Percentiles rank a stretch among this genome's conserved stretches.
Conservation (phyloP, 257 asterid species). For the Solanum dulcamara region DNA sequence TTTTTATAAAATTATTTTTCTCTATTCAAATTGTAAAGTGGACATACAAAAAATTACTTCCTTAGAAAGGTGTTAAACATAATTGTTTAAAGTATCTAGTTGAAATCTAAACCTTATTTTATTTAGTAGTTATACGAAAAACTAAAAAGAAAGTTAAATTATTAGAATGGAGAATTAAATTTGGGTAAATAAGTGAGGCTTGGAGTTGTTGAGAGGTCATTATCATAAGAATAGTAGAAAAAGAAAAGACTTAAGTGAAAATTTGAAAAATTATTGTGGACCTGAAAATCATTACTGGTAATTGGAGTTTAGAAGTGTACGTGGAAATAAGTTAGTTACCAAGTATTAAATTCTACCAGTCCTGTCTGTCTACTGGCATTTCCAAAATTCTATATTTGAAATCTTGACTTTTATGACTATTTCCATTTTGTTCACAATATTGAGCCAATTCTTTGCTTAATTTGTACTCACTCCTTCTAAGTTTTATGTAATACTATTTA, state of each 20-base stretch:
- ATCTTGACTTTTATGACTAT: neutral
- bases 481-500: neutral
- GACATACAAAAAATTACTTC: neutral
- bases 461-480: neutral
- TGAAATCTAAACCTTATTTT: neutral
- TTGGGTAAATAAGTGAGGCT: neutral
- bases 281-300: neutral
- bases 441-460: neutral
- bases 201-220: constrained; percentile 25
- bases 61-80: neutral
- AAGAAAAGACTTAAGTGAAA: neutral
- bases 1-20: too few species aligned
- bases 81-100: neutral
- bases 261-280: neutral
- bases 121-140: neutral
- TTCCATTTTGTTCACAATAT: neutral
- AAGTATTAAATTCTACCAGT: neutral
- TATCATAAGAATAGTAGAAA: constrained; percentile 12
- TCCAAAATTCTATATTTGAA: neutral
- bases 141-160: neutral
- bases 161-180: neutral
- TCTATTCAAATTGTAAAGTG: neutral
- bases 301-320: neutral
- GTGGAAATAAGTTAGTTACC: neutral
- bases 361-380: neutral